phyloP scores from a whole-genome alignment of 441 rosid genomes.

The Populus hybrid region DNA sequence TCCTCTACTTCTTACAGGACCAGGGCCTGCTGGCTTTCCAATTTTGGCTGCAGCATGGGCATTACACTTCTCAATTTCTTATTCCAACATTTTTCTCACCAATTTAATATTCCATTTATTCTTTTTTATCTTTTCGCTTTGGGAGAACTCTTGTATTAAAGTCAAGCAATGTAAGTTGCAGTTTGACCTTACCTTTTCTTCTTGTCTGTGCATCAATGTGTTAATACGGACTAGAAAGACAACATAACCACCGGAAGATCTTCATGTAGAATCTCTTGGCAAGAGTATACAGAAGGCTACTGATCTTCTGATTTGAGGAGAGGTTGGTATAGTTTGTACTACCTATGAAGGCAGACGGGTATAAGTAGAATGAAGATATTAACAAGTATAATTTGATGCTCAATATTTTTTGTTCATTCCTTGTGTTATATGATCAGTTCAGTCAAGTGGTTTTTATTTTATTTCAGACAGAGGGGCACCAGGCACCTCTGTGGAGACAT shows the following conservation, averaged over 20 bases:
- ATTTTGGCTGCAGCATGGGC: conserved; percentile 34
- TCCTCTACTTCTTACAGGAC: conserved; percentile 15
- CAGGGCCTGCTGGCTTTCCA: conserved; percentile 23
- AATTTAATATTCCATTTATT: conserved; percentile 43
- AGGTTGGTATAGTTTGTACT: too few relatives aligned
- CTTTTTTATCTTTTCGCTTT: conserved; percentile 18
- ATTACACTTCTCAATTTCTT: conserved; percentile 12
- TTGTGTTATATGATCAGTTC: too few relatives aligned
- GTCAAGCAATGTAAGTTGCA: conserved; percentile 9
- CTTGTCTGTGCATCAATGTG: neutral
- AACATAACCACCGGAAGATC: neutral
- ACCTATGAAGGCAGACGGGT: too few relatives aligned
- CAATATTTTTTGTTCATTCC: too few relatives aligned
- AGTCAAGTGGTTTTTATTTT: too few relatives aligned
- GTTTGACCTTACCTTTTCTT: conserved; percentile 1
- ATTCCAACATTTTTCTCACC: neutral
- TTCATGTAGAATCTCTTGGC: neutral
- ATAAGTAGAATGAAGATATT: too few relatives aligned
- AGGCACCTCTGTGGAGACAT: neutral
- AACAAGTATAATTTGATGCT: too few relatives aligned
- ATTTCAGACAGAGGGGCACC: neutral
- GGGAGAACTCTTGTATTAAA: conserved; percentile 20
- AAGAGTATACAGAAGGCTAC: neutral
- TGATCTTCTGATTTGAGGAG: too few relatives aligned
- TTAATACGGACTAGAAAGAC: neutral